Base-by-base conservation (phyloP, 179 eudicot genomes). In the Patellifolia procumbens region DNA sequence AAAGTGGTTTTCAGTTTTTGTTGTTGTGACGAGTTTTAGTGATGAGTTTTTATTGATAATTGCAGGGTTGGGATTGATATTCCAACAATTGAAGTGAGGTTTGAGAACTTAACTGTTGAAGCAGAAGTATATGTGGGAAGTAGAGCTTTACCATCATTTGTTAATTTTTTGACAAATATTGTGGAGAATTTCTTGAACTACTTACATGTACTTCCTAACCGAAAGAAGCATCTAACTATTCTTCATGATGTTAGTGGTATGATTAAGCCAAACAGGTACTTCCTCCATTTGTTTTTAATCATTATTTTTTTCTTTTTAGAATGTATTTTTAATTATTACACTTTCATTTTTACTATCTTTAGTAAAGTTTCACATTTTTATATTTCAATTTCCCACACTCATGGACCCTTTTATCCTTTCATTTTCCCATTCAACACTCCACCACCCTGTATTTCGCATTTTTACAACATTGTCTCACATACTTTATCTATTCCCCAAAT, bases 1-100 rank as follows among this genome's bases (percentile, higher is more conserved):
- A 39, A 39, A 39, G 45, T 39, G 9, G 11, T 39, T 48, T 49
- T 29, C 34, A 64, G 1, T 48, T 37, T 2, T 13, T 45, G n/a
- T 61, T 46, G 58, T 26, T 62, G 24, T n/a, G n/a, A n/a, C n/a
- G n/a, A n/a, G n/a, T n/a, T n/a, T n/a, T n/a, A n/a, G n/a, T n/a
- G 5, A 32, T 3, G 45, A 22, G 19, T 15, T 28, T 51, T 64
- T 26, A 39, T 17, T n/a, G 22, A 63, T 5, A n/a, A n/a, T n/a
- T n/a, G n/a, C 66, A 83, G 87, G 69, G 87, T 84, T 43, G 87
- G 84, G 24, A 78, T 84, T 19, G 80, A 84, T n/a, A 72, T 81
- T 32, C 84, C 87, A 0, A 81, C 80, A 26, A 78, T 84, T 60
- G 84, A 84, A 79, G 87, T 84, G 70, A 76, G 84, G 13, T 84